Evolutionary conservation across 768 basidiomycete genomes (phyloP), one percentile per base, ranked within the genome.

Genomic region (Rhodocollybia butyracea): DNA sequence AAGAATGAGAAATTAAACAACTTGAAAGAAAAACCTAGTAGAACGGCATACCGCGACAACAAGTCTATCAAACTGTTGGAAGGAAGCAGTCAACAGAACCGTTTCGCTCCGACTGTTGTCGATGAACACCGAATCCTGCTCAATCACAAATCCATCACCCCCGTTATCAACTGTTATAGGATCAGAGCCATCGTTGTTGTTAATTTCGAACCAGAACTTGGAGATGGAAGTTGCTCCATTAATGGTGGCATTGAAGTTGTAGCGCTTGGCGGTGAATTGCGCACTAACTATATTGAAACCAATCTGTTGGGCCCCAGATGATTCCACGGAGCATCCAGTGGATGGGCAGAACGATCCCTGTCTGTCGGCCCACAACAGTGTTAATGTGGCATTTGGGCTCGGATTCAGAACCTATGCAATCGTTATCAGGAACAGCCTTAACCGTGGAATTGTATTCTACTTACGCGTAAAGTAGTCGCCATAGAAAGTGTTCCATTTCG

Each of bases 141-240:
- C 64, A 13, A 78, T 59, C n/a, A 63, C 57, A 59, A 79, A 80
- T n/a, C 70, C 69, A 24, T 56, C 59, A 1, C 78, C 77, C 15
- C 68, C 72, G 56, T 79, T 79, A 34, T 76, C 68, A 54, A 76
- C 71, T 1, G 62, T 64, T 2, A 69, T 69, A 6, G 69, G 53
- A 0, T 64, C 46, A 41, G 68, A 73, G 10, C 77, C 77, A 55
- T 77, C 67, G 27, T 71, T 69, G 56, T 79, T 76, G 57, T 81
- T 71, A 7, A 79, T 73, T 27, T 70, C 65, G 62, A 81, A 81
- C 77, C 77, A 79, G 62, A 79, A 79, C 34, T 73, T 74, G 30
- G 76, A 70, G 46, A 81, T 69, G n/a, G 77, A 78, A 12, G 63
- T 63, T 5, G 68, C 55, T 7, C 71, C 59, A 60, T 74, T 63